phyloP scores from a whole-genome alignment of 169 alveolate species.

The Plasmodium relictum region DNA sequence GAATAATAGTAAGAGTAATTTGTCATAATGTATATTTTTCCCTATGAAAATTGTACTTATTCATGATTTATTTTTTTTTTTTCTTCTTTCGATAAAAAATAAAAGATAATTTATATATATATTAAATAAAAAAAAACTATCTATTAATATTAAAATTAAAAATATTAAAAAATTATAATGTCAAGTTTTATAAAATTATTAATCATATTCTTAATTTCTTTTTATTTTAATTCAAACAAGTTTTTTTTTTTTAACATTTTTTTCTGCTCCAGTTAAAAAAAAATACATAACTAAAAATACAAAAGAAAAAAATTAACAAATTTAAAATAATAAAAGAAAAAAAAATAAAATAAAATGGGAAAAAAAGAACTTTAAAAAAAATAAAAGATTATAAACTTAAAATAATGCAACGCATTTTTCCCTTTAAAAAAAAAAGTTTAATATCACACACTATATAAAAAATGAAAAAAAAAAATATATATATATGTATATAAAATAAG shows the following conservation, averaged over 20 bases:
- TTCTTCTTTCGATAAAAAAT: neutral
- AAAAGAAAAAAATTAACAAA: no score
- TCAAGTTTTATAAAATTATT: neutral
- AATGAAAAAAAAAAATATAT: neutral
- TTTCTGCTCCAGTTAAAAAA: neutral
- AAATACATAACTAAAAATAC: no score
- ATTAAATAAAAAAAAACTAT: neutral
- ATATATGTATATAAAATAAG: neutral
- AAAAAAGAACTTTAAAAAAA: no score
- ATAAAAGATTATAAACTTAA: no score
- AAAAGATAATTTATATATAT: constrained; percentile 11
- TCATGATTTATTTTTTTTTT: neutral
- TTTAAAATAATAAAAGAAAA: no score
- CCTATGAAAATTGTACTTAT: constrained; percentile 74
- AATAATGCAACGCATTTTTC: no score
- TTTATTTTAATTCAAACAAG: neutral
- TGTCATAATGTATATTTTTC: constrained; percentile 52
- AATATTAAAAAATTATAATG: neutral
- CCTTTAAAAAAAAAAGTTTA: no score
- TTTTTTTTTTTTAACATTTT: neutral
- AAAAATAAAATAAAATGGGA: no score
- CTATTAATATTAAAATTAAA: neutral
- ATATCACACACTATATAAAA: no score
- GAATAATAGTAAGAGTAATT: neutral
- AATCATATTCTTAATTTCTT: neutral